Base-by-base conservation (phyloP, 2,329 filamentous ascomycete genomes). In the Sporothrix inflata region DNA sequence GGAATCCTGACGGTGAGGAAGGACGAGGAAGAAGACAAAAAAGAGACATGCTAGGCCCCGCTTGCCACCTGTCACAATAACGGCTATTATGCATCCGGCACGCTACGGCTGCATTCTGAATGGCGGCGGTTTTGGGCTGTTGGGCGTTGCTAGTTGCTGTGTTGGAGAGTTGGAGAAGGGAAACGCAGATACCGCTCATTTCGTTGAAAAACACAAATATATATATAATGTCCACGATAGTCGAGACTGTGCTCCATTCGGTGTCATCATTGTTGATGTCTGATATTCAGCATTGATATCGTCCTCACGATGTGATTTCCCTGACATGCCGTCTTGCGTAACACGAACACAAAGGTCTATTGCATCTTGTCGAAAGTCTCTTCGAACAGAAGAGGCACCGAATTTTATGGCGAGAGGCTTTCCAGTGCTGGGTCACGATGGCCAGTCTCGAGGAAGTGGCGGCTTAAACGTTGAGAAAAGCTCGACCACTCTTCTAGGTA, bases 21-120 rank as follows among this genome's bases (percentile, higher is more conserved):
- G 42, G 4, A 6, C 30, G 30, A 16, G 16, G 45, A 47, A 47
- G 45, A 19, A 19, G 19, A 16, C 5, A 47, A 47, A 47, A 47
- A 47, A 14, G 16, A 2, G 14, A 19, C 14, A 47, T 9, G 14
- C 45, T 47, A 47, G 45, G 45, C 45, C 30, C 30, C 3, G 3
- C 30, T 47, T 47, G 30, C 30, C 51, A 55, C 24, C 55, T 38
- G 30, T 38, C 55, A 42, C 12, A 9, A 38, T 60, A 60, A 60
- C 55, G 55, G 55, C 55, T n/a, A 38, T 60, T 60, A n/a, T 60
- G 55, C 55, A n/a, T 38, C 55, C 55, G 55, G 24, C 55, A 60
- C 16, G 30, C 55, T 60, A 38, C 53, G 24, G 53, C 53, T 51
- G 53, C 24, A 34, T 30, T 16, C 12, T 55, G 24, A 51, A 21